Evolutionary conservation across 371 early-diverging fungal genomes (phyloP), one percentile per base, ranked within the genome.

Genomic region (Funneliformis caledonium): DNA sequence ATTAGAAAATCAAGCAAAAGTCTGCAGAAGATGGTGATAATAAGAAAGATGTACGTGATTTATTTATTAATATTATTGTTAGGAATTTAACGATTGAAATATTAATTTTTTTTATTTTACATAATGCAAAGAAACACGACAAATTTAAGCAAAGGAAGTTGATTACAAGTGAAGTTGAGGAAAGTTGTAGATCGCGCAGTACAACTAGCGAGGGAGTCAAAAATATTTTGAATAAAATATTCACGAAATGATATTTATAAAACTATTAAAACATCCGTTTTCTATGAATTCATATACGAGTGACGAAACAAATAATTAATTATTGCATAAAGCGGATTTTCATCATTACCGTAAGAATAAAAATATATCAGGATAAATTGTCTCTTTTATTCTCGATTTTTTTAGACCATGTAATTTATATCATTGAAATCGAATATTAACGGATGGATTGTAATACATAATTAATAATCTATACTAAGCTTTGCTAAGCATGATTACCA

Each of bases 61-160:
- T 50, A 50, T 47, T 47, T 47, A 47, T 47, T 47, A 47, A 9
- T 47, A 9, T 4, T 47, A 61, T 61, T 26, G 26, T 2, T 26
- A 10, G 11, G 31, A 11, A 9, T 65, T 65, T 16, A 65, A 65
- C 33, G 9, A 65, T 31, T 31, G 22, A n/a, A 33, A 65, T 26
- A 5, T 31, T 65, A 16, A 31, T 11, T 31, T 14, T 1, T 4
- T 11, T 65, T 14, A 65, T 26, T 31, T 14, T 64, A 14, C 10
- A 64, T 33, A 64, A 64, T 26, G 0, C 65, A 65, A 12, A 65
- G 7, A 19, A 56, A 65, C 31, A 65, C 12, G 5, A n/a, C 22
- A 42, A 70, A 70, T 70, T 70, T 43, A 70, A 70, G 19, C 72
- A 70, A 70, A 70, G 72, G 19, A 70, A 70, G 11, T 42, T 70